Evolutionary conservation across 805 yeast genomes (phyloP), one percentile per base, ranked within the genome.

Genomic region (Suhomyces xylopsoci): DNA sequence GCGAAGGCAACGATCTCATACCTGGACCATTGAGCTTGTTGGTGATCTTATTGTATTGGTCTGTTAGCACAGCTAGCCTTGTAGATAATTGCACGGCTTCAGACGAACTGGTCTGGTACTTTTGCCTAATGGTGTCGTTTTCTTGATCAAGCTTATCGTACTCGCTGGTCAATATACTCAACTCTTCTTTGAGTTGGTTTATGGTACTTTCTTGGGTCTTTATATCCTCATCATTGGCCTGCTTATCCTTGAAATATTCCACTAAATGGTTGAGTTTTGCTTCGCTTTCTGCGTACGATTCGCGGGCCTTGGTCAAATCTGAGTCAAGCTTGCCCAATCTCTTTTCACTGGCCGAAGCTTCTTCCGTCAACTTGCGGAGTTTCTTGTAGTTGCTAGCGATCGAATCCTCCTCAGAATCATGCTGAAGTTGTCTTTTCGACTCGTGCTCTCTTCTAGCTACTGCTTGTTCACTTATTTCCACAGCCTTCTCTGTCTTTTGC

Each of bases 321-420:
- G 51, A 49, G 17, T 75, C 79, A 1, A 67, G 64, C 34, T 68
- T 65, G 12, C 55, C 61, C 24, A 70, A 58, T 53, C 67, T 71
- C 51, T 65, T 64, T 47, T 75, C 80, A 8, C 62, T 63, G 7
- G 62, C 42, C 7, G 52, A 50, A 2, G 75, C 75, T 28, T 65
- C 71, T 22, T 73, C 78, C 54, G 72, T 75, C 34, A 71, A 59
- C 45, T 65, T 63, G 36, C 71, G 62, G 15, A 74, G 58, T 45
- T 68, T 64, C 15, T 62, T 56, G 58, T 71, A 75, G 26, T 63
- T 62, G 7, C 54, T 63, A 3, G 74, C 72, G 0, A 75, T 70
- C 9, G 50, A 50, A 6, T 66, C 69, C 48, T 74, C 78, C 45
- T 67, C 68, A 1, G 54, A 51, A 55, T 75, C 80, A 36, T 63